phyloP scores from a whole-genome alignment of 2,329 filamentous ascomycete species.

The Neopestalotiopsis sp. region DNA sequence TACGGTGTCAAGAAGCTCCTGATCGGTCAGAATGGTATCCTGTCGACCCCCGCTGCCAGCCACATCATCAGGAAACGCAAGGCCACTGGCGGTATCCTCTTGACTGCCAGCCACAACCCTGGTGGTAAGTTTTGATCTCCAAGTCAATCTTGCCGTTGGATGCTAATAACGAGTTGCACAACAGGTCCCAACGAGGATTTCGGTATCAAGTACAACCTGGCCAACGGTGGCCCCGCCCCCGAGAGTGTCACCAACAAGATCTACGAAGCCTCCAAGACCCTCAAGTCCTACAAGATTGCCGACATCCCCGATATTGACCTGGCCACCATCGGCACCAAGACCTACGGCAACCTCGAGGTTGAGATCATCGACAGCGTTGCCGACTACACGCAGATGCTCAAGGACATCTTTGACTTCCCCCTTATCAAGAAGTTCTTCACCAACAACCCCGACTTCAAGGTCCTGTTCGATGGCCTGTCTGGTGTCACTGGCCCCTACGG shows the following conservation, averaged over 20 bases:
- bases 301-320: constrained; percentile 89
- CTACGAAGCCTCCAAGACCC: constrained; percentile 85
- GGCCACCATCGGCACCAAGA: constrained; percentile 78
- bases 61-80: constrained; percentile 94
- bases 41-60: constrained; percentile 94
- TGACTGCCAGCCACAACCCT: constrained; percentile 98
- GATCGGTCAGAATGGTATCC: constrained; percentile 93
- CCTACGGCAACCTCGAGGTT: constrained; percentile 86
- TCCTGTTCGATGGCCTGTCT: constrained; percentile 92
- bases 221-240: constrained; percentile 93
- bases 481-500: constrained; percentile 97
- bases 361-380: constrained; percentile 92
- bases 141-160: background rate
- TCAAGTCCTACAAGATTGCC: constrained; percentile 91
- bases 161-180: constrained; percentile 16
- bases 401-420: constrained; percentile 98
- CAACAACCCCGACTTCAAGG: constrained; percentile 88
- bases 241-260: constrained; percentile 99
- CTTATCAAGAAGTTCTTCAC: constrained; percentile 94
- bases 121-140: constrained; percentile 68
- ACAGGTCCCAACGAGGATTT: constrained; percentile 92
- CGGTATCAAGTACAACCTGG: constrained; percentile 99
- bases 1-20: constrained; percentile 99
- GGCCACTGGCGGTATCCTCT: constrained; percentile 93
- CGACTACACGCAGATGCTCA: constrained; percentile 94